Base-by-base conservation (phyloP, 306 rosid species). In the Cicer bijugum region DNA sequence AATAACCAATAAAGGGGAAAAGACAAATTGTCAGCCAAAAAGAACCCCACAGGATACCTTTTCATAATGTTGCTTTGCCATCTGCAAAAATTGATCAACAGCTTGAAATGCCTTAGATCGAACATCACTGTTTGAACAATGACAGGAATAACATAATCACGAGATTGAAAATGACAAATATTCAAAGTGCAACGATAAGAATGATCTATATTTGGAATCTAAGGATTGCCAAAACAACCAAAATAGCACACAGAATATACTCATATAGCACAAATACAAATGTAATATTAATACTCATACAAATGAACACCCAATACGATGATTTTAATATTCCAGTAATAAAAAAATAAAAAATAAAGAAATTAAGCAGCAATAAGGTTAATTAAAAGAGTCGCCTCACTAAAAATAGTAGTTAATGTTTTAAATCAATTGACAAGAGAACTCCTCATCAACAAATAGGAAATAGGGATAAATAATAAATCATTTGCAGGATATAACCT, bases 91-190 rank as follows among this genome's bases (percentile, higher is more conserved):
- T 63, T 94, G 97, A 82, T 91, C 99, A 80, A 90, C 90, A 17
- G 96, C 96, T 88, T 94, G 97, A 86, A 94, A 91, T 76, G 97
- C 96, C 84, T 90, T 94, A 4, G 86, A 79, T 19, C 96, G 90
- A 80, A 94, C 97, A 84, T 94, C 99, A 72, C 97, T 94, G 86
- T 78, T 84, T 74, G 72, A 72, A 53, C 82, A 75, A 76, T 71
- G 72, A 64, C 58, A 69, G 58, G 10, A 80, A 61, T 42, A 78
- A 58, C 63, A 62, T 15, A 70, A 71, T 60, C 44, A 77, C 11
- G 59, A 40, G 15, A 43, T 46, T 12, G 14, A 64, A 42, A 48
- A 23, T 11, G 40, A 66, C 61, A 73, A 60, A 80, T 62, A 63
- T 44, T 48, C 71, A 11, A 65, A 39, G 51, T 51, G 43, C 33